Evolutionary conservation across 2,329 filamentous ascomycete species (phyloP).

Genomic region (Huntiella moniliformis): DNA sequence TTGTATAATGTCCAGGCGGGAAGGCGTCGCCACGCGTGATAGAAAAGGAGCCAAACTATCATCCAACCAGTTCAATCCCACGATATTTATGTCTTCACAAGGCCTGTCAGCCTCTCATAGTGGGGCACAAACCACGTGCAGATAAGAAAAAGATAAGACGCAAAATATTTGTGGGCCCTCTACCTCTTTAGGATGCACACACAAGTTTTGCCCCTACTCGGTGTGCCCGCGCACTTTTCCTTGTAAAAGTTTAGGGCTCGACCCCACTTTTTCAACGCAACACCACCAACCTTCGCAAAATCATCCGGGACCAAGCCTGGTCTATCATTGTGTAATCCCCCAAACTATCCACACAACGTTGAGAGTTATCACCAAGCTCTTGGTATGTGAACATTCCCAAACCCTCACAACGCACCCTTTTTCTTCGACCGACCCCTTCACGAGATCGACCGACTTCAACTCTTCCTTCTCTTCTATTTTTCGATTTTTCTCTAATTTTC

Average conservation of each 20-base stretch:
- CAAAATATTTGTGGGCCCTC: not conserved
- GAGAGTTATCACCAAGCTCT: conserved; percentile 13
- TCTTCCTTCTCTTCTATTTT: conserved; percentile 13
- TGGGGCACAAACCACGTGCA: not conserved
- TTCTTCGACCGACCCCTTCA: conserved; percentile 3
- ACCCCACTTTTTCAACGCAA: conserved; percentile 9
- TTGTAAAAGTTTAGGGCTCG: conserved; percentile 11
- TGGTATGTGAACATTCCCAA: conserved; percentile 12
- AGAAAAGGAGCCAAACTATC: no score
- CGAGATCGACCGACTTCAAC: conserved; percentile 9
- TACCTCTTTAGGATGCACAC: not conserved
- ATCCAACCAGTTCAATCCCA: no score
- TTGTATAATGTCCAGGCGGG: conserved; percentile 15
- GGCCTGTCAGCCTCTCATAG: not conserved
- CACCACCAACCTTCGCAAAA: conserved; percentile 12
- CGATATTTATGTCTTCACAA: no score
- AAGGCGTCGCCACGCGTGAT: no score
- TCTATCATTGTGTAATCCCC: conserved; percentile 12
- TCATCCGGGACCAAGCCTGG: conserved; percentile 11
- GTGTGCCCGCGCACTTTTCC: conserved; percentile 11
- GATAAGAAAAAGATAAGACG: not conserved
- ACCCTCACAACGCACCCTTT: conserved; percentile 7
- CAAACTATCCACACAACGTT: conserved; percentile 12
- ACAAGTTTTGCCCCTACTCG: conserved; percentile 1
- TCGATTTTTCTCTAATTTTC: conserved; percentile 13